These are phyloP conservation scores for Podospora sp. DNA, from an alignment of 495 filamentous ascomycete genomes.

Conservation along the genomic window DNA sequence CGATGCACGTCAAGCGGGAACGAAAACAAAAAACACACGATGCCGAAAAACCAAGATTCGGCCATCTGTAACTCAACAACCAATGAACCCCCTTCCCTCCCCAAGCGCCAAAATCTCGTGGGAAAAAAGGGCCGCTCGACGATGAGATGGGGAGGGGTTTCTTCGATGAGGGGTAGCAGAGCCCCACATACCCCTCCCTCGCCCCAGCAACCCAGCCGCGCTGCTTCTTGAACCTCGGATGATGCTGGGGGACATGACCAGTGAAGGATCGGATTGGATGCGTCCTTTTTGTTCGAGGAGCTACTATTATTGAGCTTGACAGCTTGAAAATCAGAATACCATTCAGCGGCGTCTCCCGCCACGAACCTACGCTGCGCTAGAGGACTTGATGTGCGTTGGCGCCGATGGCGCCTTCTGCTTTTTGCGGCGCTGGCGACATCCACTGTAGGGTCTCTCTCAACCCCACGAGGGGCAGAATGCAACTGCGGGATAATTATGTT, in stretches of 20 bases:
- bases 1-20: slow-evolving; percentile 8
- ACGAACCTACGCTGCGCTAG: neutral
- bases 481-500: slow-evolving; percentile 8
- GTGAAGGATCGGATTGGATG: neutral
- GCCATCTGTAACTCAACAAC: neutral
- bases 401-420: slow-evolving; percentile 4
- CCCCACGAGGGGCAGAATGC: neutral
- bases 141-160: neutral
- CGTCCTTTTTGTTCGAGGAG: neutral
- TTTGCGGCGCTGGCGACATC: neutral
- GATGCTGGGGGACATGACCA: neutral
- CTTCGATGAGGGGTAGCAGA: neutral
- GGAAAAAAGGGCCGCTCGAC: neutral
- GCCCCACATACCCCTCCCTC: neutral
- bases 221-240: neutral
- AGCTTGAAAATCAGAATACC: neutral
- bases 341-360: neutral
- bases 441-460: neutral
- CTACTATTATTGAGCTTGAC: neutral
- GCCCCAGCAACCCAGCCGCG: neutral
- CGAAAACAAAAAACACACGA: neutral
- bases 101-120: neutral
- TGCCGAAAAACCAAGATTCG: neutral
- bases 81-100: neutral
- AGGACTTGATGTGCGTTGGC: neutral